phyloP scores from a whole-genome alignment of 345 rosid species.

The Lumnitzera littorea region DNA sequence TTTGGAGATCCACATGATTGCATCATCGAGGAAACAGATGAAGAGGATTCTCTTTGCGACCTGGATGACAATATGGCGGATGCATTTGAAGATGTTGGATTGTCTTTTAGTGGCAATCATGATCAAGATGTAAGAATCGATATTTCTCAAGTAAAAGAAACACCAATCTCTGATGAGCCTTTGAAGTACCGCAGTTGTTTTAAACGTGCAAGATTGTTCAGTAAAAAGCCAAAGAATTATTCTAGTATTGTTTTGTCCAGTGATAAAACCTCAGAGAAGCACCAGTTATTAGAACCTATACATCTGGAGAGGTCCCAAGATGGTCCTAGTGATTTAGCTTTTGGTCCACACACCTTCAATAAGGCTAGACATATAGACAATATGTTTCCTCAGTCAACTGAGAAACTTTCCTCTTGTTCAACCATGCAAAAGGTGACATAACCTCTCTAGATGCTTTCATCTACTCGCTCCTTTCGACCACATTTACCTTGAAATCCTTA shows the following conservation, averaged over 20 bases:
- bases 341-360: slow-evolving; percentile 6
- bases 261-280: not conserved
- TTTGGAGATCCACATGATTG: slow-evolving; percentile 15
- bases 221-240: slow-evolving; percentile 1
- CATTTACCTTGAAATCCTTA: not conserved
- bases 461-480: too few species aligned
- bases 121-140: slow-evolving; percentile 16
- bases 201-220: slow-evolving; percentile 6
- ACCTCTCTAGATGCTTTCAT: not conserved
- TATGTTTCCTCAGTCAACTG: slow-evolving; percentile 12
- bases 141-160: slow-evolving; percentile 40
- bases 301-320: slow-evolving; percentile 4
- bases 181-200: slow-evolving; percentile 10
- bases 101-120: slow-evolving; percentile 16
- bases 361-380: slow-evolving; percentile 10
- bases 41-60: slow-evolving; percentile 27
- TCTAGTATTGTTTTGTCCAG: not conserved
- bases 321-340: slow-evolving; percentile 8
- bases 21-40: slow-evolving; percentile 20
- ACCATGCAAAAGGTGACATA: slow-evolving; percentile 25
- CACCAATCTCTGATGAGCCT: slow-evolving; percentile 26
- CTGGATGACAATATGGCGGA: slow-evolving; percentile 44
- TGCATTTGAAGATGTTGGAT: slow-evolving; percentile 50
- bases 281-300: slow-evolving; percentile 3
- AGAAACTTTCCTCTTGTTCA: slow-evolving; percentile 16